These are phyloP conservation scores for Gamsiella multidivaricata DNA, from an alignment of 192 early-diverging fungal species.

Conservation along the genomic window DNA sequence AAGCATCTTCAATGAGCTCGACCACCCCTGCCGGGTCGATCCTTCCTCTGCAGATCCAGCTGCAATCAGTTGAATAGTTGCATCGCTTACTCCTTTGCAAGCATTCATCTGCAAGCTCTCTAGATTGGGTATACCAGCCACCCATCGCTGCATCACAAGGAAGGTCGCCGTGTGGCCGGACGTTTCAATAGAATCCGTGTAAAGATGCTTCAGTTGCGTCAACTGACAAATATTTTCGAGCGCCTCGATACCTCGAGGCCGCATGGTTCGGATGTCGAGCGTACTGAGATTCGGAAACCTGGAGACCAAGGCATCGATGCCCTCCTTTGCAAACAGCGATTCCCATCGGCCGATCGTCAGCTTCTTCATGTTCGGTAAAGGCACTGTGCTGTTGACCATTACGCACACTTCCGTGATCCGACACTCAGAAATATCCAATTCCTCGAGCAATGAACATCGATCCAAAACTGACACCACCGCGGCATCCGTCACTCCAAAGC, in stretches of 20 bases:
- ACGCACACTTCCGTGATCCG: conserved; percentile 25
- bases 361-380: conserved; percentile 26
- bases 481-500: conserved; percentile 16
- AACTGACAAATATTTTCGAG: conserved; percentile 23
- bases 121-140: conserved; percentile 30
- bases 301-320: conserved; percentile 26
- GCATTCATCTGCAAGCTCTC: conserved; percentile 39
- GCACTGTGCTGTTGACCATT: conserved; percentile 13
- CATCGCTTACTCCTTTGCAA: conserved; percentile 38
- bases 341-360: conserved; percentile 34
- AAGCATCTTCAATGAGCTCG: conserved; percentile 36
- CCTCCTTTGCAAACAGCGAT: conserved; percentile 2
- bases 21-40: conserved; percentile 30
- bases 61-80: conserved; percentile 15
- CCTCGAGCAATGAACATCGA: conserved; percentile 38
- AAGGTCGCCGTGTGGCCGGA: conserved; percentile 8
- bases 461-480: conserved; percentile 13
- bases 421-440: conserved; percentile 42
- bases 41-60: conserved; percentile 4
- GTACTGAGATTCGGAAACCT: conserved; percentile 33
- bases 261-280: conserved; percentile 33
- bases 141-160: conserved; percentile 32
- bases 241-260: conserved; percentile 20
- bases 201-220: conserved; percentile 29
- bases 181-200: conserved; percentile 31